Conservation (phyloP, 306 rosid genomes). For the Rosa rugosa region DNA sequence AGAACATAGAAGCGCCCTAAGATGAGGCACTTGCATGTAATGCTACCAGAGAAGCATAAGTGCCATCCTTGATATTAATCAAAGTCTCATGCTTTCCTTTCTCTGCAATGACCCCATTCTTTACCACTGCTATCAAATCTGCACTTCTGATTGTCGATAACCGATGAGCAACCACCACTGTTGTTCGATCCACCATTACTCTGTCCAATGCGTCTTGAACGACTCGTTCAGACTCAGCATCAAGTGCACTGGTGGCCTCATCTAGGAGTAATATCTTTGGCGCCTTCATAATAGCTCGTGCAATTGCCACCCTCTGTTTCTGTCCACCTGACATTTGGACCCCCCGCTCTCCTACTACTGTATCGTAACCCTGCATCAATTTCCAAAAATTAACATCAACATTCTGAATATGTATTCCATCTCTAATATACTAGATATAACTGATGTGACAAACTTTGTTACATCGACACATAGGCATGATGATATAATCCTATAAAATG, state of each 20-base stretch:
- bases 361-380: slow-evolving; percentile 55
- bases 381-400: background rate
- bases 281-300: slow-evolving; percentile 58
- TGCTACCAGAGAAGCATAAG: slow-evolving; percentile 33
- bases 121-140: slow-evolving; percentile 60
- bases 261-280: slow-evolving; percentile 64
- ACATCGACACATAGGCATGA: background rate
- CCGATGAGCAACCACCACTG: slow-evolving; percentile 70
- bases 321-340: slow-evolving; percentile 63
- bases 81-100: slow-evolving; percentile 33
- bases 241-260: slow-evolving; percentile 81
- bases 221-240: slow-evolving; percentile 71
- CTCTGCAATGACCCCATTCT: slow-evolving; percentile 55
- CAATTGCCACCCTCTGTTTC: slow-evolving; percentile 69
- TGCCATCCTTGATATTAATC: slow-evolving; percentile 27
- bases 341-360: slow-evolving; percentile 60
- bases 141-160: slow-evolving; percentile 60
- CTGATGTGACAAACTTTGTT: background rate
- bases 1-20: background rate
- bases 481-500: background rate
- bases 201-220: slow-evolving; percentile 70
- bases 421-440: background rate
- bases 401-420: background rate
- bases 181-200: slow-evolving; percentile 57
- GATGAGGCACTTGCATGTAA: slow-evolving; percentile 37